Evolutionary conservation across 1,284 basidiomycete genomes (phyloP), one percentile per base, ranked within the genome.

Genomic region (Malassezia restricta): DNA sequence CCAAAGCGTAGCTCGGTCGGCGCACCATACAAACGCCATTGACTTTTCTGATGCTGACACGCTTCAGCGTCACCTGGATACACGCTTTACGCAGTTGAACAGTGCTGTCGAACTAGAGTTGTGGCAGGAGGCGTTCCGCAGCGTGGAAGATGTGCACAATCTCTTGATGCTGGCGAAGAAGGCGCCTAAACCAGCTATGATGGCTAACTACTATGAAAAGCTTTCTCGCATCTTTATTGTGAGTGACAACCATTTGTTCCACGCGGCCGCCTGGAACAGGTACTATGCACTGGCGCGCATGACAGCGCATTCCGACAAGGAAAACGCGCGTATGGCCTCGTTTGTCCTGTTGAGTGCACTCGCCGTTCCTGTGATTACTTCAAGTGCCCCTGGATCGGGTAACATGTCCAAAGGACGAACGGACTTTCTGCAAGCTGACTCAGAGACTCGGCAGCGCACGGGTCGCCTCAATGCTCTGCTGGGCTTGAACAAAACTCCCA

Each of bases 191-290:
- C 87, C 89, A 0, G 80, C 84, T 6, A 95, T 96, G 88, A 96
- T 98, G 92, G 90, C 90, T 57, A 90, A 89, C 74, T 98, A 96
- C 77, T 98, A 96, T 77, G 91, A 96, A 75, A 96, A 96, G 77
- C 82, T 96, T 59, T 88, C 90, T 41, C 85, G 86, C 67, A 95
- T 98, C 68, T 98, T 98, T 73, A 77, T 77, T 59, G 91, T 87
- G 62, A 87, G 86, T 5, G 71, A 76, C 56, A 92, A 91, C 73
- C 83, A 87, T 12, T 79, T 99, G 37, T 98, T 92, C 77, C 92
- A 98, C 74, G 92, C 94, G 51, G 90, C 92, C 17, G 89, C 94
- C 0, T 96, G 90, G 88, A 83, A 85, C 53, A 80, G 86, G 52
- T 95, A 91, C 75, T 75, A 75, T 63, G 64, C 66, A 30, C 61